Base-by-base conservation (phyloP, 352 stramenopile genomes). In the Peronospora belbahrii region DNA sequence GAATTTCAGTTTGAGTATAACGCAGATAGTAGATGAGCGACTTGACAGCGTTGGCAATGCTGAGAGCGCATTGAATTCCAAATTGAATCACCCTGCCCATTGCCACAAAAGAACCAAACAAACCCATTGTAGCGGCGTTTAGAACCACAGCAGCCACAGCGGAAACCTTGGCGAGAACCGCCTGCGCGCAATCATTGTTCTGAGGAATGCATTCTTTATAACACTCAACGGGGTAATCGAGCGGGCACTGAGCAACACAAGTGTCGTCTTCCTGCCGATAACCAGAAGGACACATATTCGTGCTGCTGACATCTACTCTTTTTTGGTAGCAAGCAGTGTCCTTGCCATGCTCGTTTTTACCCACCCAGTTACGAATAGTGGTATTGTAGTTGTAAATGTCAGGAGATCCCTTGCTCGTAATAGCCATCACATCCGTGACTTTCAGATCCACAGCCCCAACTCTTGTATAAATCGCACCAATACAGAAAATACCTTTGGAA, bases 231-330 rank as follows among this genome's bases (percentile, higher is more conserved):
- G 65, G 65, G 45, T 72, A 74, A 17, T 53, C 38, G 6, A 74
- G 39, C 0, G 73, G 73, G 8, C 73, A 85, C 40, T 82, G 54
- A 0, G 66, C 58, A 39, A 70, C 56, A 37, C 71, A 81, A 4
- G 58, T 56, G 34, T 69, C 40, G 1, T 73, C 67, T 36, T 77
- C 51, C 24, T 59, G 66, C 31, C 70, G 58, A 40, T 71, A 83
- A 17, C 71, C 68, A 0, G 48, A 41, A 7, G 65, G 62, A 34
- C 69, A 80, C 7, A 47, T 39, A 1, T 50, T 60, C 18, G 59
- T 40, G 11, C 54, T 61, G 38, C 53, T 67, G 11, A 52, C 30
- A 24, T 50, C 42, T 11, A 56, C 18, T 11, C 20, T 66, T 23
- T 65, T 65, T 20, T 52, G 43, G 49, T 65, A 68, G n/a, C 52